These are phyloP conservation scores for Sporisorium graminicola DNA, from an alignment of 1,284 basidiomycete genomes.

Conservation along the genomic window DNA sequence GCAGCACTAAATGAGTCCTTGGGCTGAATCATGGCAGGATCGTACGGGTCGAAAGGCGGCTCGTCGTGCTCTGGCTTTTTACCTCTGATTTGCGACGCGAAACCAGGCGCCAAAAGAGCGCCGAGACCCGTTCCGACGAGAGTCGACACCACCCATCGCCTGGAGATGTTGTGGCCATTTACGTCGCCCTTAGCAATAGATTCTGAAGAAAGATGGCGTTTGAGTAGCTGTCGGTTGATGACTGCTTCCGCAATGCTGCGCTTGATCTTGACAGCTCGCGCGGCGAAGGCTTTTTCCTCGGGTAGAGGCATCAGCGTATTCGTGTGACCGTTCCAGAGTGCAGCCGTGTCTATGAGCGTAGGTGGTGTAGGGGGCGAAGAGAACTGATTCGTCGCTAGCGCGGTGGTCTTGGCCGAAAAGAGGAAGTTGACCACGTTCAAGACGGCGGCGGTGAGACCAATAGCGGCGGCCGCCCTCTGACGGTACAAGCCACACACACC, in stretches of 20 bases:
- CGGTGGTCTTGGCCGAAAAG: conserved; percentile 36
- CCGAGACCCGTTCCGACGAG: conserved; percentile 10
- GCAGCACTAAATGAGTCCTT: conserved; percentile 24
- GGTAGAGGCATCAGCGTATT: conserved; percentile 23
- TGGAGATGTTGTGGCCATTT: background rate
- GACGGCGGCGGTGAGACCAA: conserved; percentile 25
- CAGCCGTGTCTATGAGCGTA: conserved; percentile 32
- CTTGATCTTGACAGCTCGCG: background rate
- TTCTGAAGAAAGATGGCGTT: conserved; percentile 7
- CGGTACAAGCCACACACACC: background rate
- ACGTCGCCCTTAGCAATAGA: background rate
- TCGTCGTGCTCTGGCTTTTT: conserved; percentile 3
- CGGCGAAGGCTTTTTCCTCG: background rate
- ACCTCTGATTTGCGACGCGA: background rate
- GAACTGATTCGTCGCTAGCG: conserved; percentile 27
- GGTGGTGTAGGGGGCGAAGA: conserved; percentile 34
- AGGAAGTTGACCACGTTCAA: conserved; percentile 36
- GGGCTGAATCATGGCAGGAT: conserved; percentile 31
- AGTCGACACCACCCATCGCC: conserved; percentile 8
- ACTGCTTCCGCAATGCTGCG: background rate
- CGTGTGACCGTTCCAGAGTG: conserved; percentile 23
- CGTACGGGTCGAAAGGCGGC: conserved; percentile 44
- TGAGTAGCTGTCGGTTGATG: background rate
- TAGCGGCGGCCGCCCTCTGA: conserved; percentile 14
- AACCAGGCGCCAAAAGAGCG: conserved; percentile 9